A percentile compares a stretch with the other conserved stretches of the same genome.
These are phyloP conservation scores for Populus pruinosa DNA, from an alignment of 345 rosid genomes.

Conservation along the genomic window DNA sequence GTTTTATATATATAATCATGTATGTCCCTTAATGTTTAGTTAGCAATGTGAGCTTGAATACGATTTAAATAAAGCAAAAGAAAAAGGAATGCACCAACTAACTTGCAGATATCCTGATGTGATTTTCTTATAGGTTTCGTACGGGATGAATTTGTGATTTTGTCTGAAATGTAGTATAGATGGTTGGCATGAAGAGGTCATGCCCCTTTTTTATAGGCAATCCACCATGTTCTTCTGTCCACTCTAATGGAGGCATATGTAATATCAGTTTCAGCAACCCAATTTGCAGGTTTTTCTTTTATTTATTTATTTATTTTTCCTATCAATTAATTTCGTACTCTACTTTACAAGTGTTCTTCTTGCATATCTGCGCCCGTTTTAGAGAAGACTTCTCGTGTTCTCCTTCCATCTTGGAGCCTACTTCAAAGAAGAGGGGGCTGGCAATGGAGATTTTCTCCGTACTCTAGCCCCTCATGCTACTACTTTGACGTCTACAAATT, in stretches of 20 bases:
- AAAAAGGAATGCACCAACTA: not conserved
- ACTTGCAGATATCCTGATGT: too few species aligned
- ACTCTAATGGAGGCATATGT: conserved; percentile 17
- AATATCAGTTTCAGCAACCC: conserved; percentile 12
- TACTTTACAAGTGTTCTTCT: not conserved
- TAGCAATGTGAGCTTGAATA: too few species aligned
- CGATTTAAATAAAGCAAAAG: not conserved
- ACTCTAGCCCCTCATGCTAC: conserved; percentile 42
- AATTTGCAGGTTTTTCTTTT: conserved; percentile 33
- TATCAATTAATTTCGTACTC: not conserved
- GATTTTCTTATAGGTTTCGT: too few species aligned
- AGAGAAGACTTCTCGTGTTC: conserved; percentile 36
- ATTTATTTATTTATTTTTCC: not conserved
- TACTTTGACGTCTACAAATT: conserved; percentile 7
- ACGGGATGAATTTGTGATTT: not conserved
- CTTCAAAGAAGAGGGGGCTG: conserved; percentile 19
- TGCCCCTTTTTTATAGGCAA: conserved; percentile 42
- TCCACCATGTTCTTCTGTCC: conserved; percentile 24
- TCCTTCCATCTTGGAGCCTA: conserved; percentile 24
- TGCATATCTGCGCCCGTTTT: conserved; percentile 1
- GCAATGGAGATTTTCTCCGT: conserved; percentile 39
- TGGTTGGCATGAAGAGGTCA: conserved; percentile 50
- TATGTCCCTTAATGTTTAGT: too few species aligned
- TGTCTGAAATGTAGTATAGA: conserved; percentile 33
- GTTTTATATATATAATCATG: not conserved